These are phyloP conservation scores for Plantago coronopus DNA, from an alignment of 305 asterid genomes.

Conservation along the genomic window DNA sequence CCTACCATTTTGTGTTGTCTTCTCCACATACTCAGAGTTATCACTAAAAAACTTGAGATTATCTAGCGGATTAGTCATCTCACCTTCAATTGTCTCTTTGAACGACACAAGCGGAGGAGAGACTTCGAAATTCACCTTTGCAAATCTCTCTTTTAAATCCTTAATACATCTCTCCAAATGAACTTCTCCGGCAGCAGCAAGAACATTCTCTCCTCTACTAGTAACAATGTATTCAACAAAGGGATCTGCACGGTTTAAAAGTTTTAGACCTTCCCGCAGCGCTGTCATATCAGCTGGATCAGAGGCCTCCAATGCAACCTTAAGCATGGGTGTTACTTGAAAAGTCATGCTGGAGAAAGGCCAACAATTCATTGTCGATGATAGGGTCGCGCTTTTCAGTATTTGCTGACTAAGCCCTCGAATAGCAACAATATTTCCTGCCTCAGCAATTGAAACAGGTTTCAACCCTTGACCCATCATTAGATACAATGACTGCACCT, in stretches of 20 bases:
- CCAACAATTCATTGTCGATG: constrained; percentile 76
- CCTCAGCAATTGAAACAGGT: constrained; percentile 72
- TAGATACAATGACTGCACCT: constrained; percentile 69
- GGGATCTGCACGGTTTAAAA: constrained; percentile 92
- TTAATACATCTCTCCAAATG: constrained; percentile 92
- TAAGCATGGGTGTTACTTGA: constrained; percentile 89
- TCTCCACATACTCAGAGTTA: constrained; percentile 66
- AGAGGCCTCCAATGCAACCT: constrained; percentile 93
- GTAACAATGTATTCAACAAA: constrained; percentile 86
- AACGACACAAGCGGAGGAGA: constrained; percentile 91
- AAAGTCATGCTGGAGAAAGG: constrained; percentile 95
- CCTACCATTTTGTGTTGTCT: constrained; percentile 80
- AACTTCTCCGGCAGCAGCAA: constrained; percentile 98
- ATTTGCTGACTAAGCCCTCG: constrained; percentile 90
- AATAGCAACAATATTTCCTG: constrained; percentile 84
- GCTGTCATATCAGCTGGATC: constrained; percentile 91
- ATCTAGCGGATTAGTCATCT: constrained; percentile 51
- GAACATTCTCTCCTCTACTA: constrained; percentile 88
- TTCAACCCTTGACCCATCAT: constrained; percentile 96
- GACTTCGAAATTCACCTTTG: constrained; percentile 73
- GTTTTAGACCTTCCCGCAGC: constrained; percentile 68
- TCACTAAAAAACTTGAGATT: constrained; percentile 49
- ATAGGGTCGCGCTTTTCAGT: constrained; percentile 90
- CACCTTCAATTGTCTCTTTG: constrained; percentile 85
- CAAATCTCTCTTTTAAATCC: constrained; percentile 88